Evolutionary conservation across 257 asterid genomes (phyloP), one percentile per base, ranked within the genome.

Genomic region (Dorcoceras hygrometricum): DNA sequence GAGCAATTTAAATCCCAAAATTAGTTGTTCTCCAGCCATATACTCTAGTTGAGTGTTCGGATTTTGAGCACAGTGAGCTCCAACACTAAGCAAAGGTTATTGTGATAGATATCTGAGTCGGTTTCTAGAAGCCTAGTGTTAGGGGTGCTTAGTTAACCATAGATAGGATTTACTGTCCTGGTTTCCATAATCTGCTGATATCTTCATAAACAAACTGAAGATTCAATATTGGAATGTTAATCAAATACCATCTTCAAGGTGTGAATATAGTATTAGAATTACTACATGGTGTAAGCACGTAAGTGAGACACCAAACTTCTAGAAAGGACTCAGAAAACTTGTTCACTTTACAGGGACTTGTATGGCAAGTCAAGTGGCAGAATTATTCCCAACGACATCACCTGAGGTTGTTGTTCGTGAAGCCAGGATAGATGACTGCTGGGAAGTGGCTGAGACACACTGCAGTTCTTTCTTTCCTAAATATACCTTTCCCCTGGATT

Each of bases 401-500:
- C 97, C 97, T 0, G 96, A 86, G 55, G 75, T 93, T 24, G 80
- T 85, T 18, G 89, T 93, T 60, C 89, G 97, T 63, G 96, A 93
- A 75, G 99, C 95, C 29, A 85, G 95, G 78, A 71, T 88, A 71
- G 99, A 93, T 72, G 99, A 93, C 82, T 90, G 89, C 79, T 93
- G 99, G 99, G 97, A 90, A 84, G 95, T 93, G 12, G 95, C 92
- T 4, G 99, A 93, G 79, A 93, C 97, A 4, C 96, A 90, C 78
- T 93, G 96, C 81, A 93, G 95, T 73, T 81, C 90, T 53, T 93
- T 93, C 92, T 93, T 86, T 78, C 99, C 97, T 0, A 85, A 78
- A 27, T 88, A 82, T 71, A 75, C 96, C n/a, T 93, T 93, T 71
- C 97, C 95, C 66, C 79, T 88, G 22, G 95, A 90, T 83, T 86